These are phyloP conservation scores for Alternaria arbusti DNA, from an alignment of 2,329 filamentous ascomycete species.

Conservation along the genomic window DNA sequence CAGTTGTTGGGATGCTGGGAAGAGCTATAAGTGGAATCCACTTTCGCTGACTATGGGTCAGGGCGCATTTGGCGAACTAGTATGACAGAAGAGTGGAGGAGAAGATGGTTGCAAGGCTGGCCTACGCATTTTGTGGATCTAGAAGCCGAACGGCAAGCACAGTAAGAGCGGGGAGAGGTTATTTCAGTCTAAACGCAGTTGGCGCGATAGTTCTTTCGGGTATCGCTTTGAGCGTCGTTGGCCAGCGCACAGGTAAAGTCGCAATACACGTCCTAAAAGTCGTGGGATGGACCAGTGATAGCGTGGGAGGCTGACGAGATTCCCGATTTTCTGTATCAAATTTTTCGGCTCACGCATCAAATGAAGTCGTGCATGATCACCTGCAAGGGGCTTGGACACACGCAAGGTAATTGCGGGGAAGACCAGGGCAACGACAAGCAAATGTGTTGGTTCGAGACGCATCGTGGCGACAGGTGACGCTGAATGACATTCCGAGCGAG, in stretches of 20 bases:
- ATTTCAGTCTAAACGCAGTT: constrained; percentile 47
- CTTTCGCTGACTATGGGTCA: constrained; percentile 34
- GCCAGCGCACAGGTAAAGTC: constrained; percentile 44
- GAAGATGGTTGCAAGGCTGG: constrained; percentile 23
- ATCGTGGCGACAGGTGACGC: constrained; percentile 32
- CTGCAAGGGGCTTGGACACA: constrained; percentile 45
- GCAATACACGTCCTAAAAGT: constrained; percentile 27
- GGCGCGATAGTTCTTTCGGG: constrained; percentile 35
- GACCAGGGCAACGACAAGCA: constrained; percentile 28
- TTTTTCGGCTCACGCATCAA: constrained; percentile 41
- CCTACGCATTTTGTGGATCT: constrained; percentile 38
- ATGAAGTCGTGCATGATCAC: constrained; percentile 48
- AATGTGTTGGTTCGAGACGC: constrained; percentile 13
- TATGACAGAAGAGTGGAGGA: constrained; percentile 23
- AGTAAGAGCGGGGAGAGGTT: constrained; percentile 39
- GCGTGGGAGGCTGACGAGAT: constrained; percentile 39
- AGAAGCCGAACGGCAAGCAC: constrained; percentile 27
- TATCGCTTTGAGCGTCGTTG: constrained; percentile 31
- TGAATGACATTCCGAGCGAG: constrained; percentile 28
- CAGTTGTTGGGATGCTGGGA: constrained; percentile 19
- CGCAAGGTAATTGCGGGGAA: constrained; percentile 49
- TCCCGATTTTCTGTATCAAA: constrained; percentile 26
- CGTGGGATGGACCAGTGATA: constrained; percentile 30
- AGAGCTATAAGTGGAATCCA: constrained; percentile 24
- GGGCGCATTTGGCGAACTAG: constrained; percentile 22